phyloP scores from a whole-genome alignment of 202 grass and related monocot species.

The Eragrostis tef region DNA sequence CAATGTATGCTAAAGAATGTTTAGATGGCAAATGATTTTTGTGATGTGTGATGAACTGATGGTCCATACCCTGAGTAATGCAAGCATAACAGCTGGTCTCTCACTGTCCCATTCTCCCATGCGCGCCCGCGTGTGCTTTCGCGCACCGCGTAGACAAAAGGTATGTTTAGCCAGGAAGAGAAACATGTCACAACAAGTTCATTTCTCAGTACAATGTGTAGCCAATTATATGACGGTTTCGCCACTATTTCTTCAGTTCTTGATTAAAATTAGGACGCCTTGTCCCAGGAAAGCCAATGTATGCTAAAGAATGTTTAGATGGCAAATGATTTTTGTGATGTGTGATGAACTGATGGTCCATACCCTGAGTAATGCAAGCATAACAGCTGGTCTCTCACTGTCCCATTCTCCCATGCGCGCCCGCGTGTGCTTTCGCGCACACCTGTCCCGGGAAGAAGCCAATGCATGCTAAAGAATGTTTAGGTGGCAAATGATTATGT shows the following conservation, averaged over 20 bases:
- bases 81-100: neutral
- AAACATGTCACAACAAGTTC: neutral
- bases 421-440: neutral
- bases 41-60: neutral
- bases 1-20: neutral
- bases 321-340: conserved; percentile 41
- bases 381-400: neutral
- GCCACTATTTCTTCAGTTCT: neutral
- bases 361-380: neutral
- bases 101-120: neutral
- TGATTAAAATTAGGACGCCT: neutral
- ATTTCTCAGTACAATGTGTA: neutral
- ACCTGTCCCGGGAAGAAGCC: neutral
- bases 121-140: neutral
- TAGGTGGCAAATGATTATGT: conserved; percentile 44
- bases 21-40: conserved; percentile 45
- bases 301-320: conserved; percentile 8
- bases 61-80: neutral
- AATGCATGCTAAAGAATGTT: neutral
- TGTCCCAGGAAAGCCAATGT: neutral
- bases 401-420: neutral
- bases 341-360: neutral
- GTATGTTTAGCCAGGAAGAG: neutral
- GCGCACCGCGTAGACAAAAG: neutral
- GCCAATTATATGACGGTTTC: neutral